These are phyloP conservation scores for Aspergillus biplanus DNA, from an alignment of 495 filamentous ascomycete species.

Conservation along the genomic window DNA sequence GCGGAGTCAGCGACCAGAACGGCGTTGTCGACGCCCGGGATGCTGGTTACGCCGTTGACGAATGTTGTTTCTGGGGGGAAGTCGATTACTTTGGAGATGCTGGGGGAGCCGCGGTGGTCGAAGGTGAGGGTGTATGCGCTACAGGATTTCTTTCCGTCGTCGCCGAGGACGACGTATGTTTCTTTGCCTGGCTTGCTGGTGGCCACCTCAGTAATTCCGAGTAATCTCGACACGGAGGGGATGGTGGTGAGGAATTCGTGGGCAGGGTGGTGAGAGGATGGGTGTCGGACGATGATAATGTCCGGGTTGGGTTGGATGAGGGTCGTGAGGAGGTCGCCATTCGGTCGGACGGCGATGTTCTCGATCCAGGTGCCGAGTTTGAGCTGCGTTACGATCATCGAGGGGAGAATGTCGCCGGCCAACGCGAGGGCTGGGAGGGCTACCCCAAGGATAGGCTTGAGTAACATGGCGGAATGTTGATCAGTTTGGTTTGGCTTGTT, in stretches of 20 bases:
- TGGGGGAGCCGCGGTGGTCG: neutral
- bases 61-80: neutral
- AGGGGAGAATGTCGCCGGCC: conserved; percentile 1
- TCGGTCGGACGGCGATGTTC: neutral
- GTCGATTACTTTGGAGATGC: neutral
- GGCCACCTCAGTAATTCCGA: neutral
- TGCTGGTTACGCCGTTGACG: conserved; percentile 2
- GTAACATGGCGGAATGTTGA: neutral
- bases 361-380: conserved; percentile 1
- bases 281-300: neutral
- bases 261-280: neutral
- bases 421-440: neutral
- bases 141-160: neutral
- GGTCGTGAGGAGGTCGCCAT: conserved; percentile 2
- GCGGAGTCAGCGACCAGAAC: neutral
- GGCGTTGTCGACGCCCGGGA: conserved; percentile 1
- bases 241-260: neutral
- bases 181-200: neutral
- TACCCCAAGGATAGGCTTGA: neutral
- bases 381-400: neutral
- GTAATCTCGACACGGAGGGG: neutral
- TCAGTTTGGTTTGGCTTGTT: neutral
- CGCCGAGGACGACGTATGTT: neutral
- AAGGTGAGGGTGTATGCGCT: conserved; percentile 1
- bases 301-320: neutral